Evolutionary conservation across 2,329 filamentous ascomycete genomes (phyloP).

Genomic region (Aspergillus persii): DNA sequence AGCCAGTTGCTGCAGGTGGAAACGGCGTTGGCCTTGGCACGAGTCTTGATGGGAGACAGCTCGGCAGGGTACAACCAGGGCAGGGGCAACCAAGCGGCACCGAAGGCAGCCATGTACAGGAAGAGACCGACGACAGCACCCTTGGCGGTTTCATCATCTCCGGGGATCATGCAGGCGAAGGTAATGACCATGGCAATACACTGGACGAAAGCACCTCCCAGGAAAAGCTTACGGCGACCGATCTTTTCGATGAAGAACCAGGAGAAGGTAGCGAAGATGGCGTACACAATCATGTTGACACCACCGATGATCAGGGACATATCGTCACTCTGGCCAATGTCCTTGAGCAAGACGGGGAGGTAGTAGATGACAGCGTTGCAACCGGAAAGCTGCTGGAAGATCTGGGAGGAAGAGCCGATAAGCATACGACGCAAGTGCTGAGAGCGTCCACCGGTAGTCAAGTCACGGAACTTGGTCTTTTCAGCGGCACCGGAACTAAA

Average conservation of each 20-base stretch:
- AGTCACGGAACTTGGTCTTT: conserved; percentile 46
- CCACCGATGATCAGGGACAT: conserved; percentile 54
- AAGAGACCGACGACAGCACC: conserved; percentile 60
- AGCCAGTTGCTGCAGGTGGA: conserved; percentile 56
- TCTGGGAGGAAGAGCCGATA: conserved; percentile 39
- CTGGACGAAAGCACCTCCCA: conserved; percentile 41
- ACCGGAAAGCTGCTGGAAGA: conserved; percentile 51
- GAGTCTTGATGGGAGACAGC: conserved; percentile 55
- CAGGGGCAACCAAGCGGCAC: conserved; percentile 63
- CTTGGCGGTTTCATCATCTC: conserved; percentile 25
- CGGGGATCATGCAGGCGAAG: conserved; percentile 39
- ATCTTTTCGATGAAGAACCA: conserved; percentile 51
- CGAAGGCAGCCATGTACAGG: conserved; percentile 68
- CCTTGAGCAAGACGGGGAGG: conserved; percentile 47
- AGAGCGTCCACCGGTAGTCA: conserved; percentile 38
- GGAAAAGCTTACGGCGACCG: conserved; percentile 45
- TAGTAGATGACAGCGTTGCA: conserved; percentile 54
- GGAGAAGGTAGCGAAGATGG: conserved; percentile 43
- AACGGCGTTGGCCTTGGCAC: conserved; percentile 56
- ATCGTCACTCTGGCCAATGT: conserved; percentile 39
- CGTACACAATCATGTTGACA: conserved; percentile 50
- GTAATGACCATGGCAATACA: conserved; percentile 40
- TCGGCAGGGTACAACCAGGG: conserved; percentile 58
- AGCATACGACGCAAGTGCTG: conserved; percentile 43
- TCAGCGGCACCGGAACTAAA: conserved; percentile 55